Percentiles rank a stretch among this genome's conserved stretches.
Evolutionary conservation across 1,139 yeast genomes (phyloP).

Genomic region (Pichia sp.): DNA sequence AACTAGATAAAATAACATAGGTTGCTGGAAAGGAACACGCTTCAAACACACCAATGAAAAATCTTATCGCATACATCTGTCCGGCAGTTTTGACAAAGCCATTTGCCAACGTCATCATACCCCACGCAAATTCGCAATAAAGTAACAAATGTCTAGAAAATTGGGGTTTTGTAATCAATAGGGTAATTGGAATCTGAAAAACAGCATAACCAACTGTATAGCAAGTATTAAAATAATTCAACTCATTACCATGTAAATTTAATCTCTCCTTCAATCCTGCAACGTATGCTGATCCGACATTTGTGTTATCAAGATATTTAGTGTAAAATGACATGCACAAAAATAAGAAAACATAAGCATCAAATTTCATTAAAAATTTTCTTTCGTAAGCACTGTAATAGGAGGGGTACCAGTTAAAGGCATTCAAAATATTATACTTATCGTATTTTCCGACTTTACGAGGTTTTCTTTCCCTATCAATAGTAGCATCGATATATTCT

Average conservation of each 20-base stretch:
- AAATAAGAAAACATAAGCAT: slow-evolving; percentile 51
- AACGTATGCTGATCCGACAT: slow-evolving; percentile 61
- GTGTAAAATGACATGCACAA: slow-evolving; percentile 62
- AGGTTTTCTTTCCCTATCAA: slow-evolving; percentile 12
- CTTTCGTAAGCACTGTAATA: slow-evolving; percentile 30
- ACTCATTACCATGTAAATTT: slow-evolving; percentile 58
- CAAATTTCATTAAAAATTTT: slow-evolving; percentile 51
- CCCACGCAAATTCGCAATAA: slow-evolving; percentile 50
- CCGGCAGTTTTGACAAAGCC: slow-evolving; percentile 37
- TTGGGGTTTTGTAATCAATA: slow-evolving; percentile 45
- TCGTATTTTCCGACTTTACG: slow-evolving; percentile 5
- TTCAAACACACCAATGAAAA: slow-evolving; percentile 57
- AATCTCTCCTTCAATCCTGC: slow-evolving; percentile 56
- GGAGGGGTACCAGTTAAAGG: slow-evolving; percentile 24
- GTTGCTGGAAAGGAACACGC: slow-evolving; percentile 53
- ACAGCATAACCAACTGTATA: slow-evolving; percentile 53
- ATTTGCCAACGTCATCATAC: slow-evolving; percentile 52
- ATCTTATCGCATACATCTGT: slow-evolving; percentile 44
- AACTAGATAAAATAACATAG: slow-evolving; percentile 55
- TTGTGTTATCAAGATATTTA: slow-evolving; percentile 57
- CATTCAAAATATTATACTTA: slow-evolving; percentile 21
- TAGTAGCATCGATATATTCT: slow-evolving; percentile 11
- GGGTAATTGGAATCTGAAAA: slow-evolving; percentile 44
- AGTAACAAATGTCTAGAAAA: slow-evolving; percentile 28
- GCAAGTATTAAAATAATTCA: slow-evolving; percentile 51